A percentile compares a stretch with the other conserved stretches of the same genome.
phyloP scores from a whole-genome alignment of 768 basidiomycete genomes.

The Mycena pura region DNA sequence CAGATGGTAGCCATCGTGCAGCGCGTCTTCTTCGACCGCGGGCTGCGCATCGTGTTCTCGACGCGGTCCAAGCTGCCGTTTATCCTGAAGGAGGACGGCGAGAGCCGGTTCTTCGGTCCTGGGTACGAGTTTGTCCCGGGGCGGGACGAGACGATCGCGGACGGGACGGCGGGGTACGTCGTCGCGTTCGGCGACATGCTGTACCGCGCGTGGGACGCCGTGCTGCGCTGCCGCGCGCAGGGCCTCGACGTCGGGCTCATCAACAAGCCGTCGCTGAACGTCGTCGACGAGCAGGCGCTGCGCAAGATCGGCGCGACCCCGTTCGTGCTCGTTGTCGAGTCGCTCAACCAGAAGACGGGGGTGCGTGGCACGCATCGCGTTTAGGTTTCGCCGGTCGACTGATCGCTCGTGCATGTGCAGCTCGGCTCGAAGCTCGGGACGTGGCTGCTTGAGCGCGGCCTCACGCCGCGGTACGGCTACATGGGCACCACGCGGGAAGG shows the following conservation, averaged over 20 bases:
- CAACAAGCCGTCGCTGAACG: constrained; percentile 85
- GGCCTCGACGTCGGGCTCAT: constrained; percentile 85
- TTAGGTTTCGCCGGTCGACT: no score
- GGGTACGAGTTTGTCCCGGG: constrained; percentile 83
- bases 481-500: constrained; percentile 83
- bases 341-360: constrained; percentile 88
- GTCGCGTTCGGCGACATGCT: constrained; percentile 89
- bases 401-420: no score
- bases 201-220: constrained; percentile 84
- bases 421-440: constrained; percentile 87
- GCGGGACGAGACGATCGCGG: constrained; percentile 81
- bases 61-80: constrained; percentile 90
- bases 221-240: constrained; percentile 70
- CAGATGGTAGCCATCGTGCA: constrained; percentile 83
- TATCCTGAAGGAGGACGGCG: constrained; percentile 79
- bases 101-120: constrained; percentile 67
- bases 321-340: constrained; percentile 89
- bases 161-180: constrained; percentile 82
- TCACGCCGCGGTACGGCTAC: constrained; percentile 83
- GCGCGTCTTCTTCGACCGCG: constrained; percentile 82
- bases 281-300: constrained; percentile 82
- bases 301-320: constrained; percentile 74
- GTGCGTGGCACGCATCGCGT: constrained; percentile 38
- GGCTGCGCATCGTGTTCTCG: constrained; percentile 86
- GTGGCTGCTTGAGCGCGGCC: constrained; percentile 82